phyloP scores from a whole-genome alignment of 257 asterid genomes.

The Gentiana straminea region DNA sequence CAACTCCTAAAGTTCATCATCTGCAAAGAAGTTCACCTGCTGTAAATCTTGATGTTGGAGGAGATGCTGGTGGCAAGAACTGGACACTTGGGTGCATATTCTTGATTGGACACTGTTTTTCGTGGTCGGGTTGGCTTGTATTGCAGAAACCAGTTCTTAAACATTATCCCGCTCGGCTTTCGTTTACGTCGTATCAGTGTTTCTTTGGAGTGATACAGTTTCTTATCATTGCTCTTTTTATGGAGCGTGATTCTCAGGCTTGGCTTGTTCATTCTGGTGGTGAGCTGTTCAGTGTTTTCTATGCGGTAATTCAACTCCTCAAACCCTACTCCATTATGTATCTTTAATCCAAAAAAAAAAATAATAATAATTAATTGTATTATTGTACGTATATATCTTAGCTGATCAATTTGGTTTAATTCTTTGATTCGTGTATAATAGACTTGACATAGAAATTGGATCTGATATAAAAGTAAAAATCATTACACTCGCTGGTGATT shows the following conservation, averaged over 20 bases:
- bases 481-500: no score
- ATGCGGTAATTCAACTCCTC: constrained; percentile 47
- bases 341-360: no score
- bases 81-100: constrained; percentile 89
- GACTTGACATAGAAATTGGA: not conserved
- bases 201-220: constrained; percentile 86
- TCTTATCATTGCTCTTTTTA: constrained; percentile 65
- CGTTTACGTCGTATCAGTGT: constrained; percentile 83
- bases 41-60: constrained; percentile 20
- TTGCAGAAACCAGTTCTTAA: constrained; percentile 78
- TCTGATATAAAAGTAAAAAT: no score
- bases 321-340: no score
- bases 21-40: constrained; percentile 20
- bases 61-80: constrained; percentile 66
- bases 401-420: no score
- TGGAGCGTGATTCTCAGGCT: constrained; percentile 73
- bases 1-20: constrained; percentile 35
- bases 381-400: no score
- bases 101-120: constrained; percentile 87
- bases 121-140: constrained; percentile 98
- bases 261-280: constrained; percentile 81
- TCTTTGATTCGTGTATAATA: no score
- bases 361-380: no score
- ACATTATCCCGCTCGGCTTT: constrained; percentile 83
- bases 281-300: constrained; percentile 90